Percentiles rank a stretch among this genome's conserved stretches.
Evolutionary conservation across 164 flowering plant genomes (phyloP).

Genomic region (Houttuynia cordata): DNA sequence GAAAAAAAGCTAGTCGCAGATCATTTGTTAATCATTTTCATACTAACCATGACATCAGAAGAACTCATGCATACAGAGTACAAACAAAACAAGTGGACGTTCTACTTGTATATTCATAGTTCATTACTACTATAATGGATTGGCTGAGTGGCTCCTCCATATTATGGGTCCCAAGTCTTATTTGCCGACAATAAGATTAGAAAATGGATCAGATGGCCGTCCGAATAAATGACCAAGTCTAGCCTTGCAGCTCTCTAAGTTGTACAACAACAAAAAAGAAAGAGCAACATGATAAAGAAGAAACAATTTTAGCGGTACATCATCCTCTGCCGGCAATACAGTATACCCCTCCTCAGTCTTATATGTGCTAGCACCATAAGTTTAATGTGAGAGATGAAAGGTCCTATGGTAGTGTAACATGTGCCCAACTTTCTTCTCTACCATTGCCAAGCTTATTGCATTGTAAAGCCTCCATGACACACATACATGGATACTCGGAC

Average conservation of each 20-base stretch:
- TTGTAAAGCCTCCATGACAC: background rate
- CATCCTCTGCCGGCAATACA: background rate
- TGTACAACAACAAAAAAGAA: background rate
- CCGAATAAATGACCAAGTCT: background rate
- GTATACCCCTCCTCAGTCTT: no score
- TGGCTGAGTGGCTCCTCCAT: no score
- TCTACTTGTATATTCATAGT: no score
- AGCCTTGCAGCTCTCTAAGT: background rate
- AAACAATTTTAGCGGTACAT: background rate
- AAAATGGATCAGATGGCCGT: background rate
- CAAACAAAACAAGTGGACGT: background rate
- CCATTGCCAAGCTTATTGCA: background rate
- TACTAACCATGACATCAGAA: background rate
- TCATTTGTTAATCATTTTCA: background rate
- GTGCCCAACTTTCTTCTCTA: background rate
- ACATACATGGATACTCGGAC: no score
- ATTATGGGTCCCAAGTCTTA: no score
- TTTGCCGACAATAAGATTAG: no score
- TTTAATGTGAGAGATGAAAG: no score
- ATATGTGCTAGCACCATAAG: background rate
- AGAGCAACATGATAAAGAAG: background rate
- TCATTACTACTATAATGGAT: no score
- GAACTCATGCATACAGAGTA: background rate
- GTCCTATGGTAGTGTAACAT: no score
- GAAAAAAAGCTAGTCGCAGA: background rate